Evolutionary conservation across 208 protist species (phyloP), one percentile per base, ranked within the genome.

Genomic region (Acanthamoeba rhysodes): DNA sequence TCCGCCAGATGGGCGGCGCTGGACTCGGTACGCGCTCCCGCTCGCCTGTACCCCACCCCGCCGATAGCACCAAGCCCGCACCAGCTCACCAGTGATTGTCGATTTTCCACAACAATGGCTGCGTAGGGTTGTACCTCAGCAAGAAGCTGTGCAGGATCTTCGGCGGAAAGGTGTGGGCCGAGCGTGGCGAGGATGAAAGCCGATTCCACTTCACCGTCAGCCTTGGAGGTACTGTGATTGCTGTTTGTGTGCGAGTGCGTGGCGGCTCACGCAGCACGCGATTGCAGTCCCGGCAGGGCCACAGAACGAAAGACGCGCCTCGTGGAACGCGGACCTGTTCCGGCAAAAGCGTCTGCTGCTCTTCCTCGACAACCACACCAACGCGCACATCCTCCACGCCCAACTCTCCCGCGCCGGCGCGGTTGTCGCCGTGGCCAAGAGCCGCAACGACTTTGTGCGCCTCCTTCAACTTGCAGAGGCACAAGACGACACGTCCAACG

Each of bases 61-160:
- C 57, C 18, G 3, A 14, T 62, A 27, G 3, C 57, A 18, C 20
- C 57, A 18, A 2, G 53, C 53, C 16, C 53, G 7, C 53, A 18
- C 53, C 1, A 12, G 53, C 53, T 20, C 53, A 57, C 53, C 14
- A 9, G 4, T 1, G 22, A 10, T 32, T 68, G 6, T 70, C 34
- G 20, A n/a, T 70, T 34, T 4, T 70, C 10, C 64, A 37, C n/a
- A 7, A 5, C 66, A 18, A 9, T 18, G 20, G 5, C 27, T 22
- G 66, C 10, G 29, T 27, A 88, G 80, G 80, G 7, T n/a, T 88
- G 27, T 88, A 59, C n/a, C 5, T 88, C 5, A 29, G 80, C 34
- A 88, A 88, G 50, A 59, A 64, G 45, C 34, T 88, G 50, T 88
- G 80, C 22, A 64, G 64, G 27, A 48, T 88, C 29, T 64, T 66